These are phyloP conservation scores for Beta macrorhiza DNA, from an alignment of 179 eudicot genomes.

Conservation along the genomic window DNA sequence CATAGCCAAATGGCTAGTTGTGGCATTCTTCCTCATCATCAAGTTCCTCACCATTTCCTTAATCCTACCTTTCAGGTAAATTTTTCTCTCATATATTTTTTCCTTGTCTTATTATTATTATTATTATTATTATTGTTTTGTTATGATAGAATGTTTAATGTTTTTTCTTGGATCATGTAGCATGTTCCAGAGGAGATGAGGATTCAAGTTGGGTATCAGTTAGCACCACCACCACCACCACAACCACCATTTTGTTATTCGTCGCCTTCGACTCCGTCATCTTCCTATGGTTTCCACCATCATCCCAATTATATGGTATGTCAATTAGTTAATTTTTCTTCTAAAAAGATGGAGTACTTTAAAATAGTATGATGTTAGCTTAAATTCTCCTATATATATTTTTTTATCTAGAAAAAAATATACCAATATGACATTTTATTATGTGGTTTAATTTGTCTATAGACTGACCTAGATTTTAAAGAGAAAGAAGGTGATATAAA, in stretches of 20 bases:
- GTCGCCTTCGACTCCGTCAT: slow-evolving; percentile 18
- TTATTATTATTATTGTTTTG: not conserved
- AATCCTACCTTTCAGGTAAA: slow-evolving; percentile 23
- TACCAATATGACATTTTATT: not conserved
- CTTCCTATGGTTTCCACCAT: slow-evolving; percentile 21
- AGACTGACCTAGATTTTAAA: not conserved
- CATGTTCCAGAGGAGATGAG: slow-evolving; percentile 29
- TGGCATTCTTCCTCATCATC: slow-evolving; percentile 11
- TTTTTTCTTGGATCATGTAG: not conserved
- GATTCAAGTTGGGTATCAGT: slow-evolving; percentile 23
- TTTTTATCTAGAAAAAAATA: not conserved
- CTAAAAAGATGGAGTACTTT: no score
- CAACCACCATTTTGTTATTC: slow-evolving; percentile 11
- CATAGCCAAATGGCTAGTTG: slow-evolving; percentile 30
- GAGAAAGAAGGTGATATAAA: not conserved
- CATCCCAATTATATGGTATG: slow-evolving; percentile 34
- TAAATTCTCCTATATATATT: not conserved
- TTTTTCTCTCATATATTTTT: not conserved
- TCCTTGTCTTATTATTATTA: not conserved
- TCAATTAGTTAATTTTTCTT: not conserved
- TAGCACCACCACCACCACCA: slow-evolving; percentile 7
- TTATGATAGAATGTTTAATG: not conserved
- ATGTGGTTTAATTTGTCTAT: not conserved
- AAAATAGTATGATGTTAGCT: not conserved
- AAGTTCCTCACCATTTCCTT: slow-evolving; percentile 4